These are phyloP conservation scores for grape (Vitis vinifera) DNA, from an alignment of 164 flowering plant species.

Conservation along the genomic window ASM3070453v1 NC_081812.1:19170501-19171000, in stretches of 20 bases:
- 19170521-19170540: not conserved
- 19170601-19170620: constrained; percentile 94
- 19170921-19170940: constrained; percentile 25
- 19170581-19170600: constrained; percentile 85
- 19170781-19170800: constrained; percentile 73
- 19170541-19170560: constrained; percentile 78
- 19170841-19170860: no score
- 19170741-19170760: constrained; percentile 89
- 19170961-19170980: constrained; percentile 93
- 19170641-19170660: not conserved
- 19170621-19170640: constrained; percentile 96
- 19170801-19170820: not conserved
- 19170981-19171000: constrained; percentile 65
- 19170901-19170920: no score
- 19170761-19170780: constrained; percentile 67
- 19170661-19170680: not conserved
- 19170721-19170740: constrained; percentile 29
- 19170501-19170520: not conserved
- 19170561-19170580: constrained; percentile 99
- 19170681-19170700: not conserved
- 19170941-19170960: constrained; percentile 92
- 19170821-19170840: not conserved
- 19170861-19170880: no score
- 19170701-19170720: not conserved
- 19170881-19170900: no score